Base-by-base conservation (phyloP, 139 green algal species). In the Chlorella sp. region DNA sequence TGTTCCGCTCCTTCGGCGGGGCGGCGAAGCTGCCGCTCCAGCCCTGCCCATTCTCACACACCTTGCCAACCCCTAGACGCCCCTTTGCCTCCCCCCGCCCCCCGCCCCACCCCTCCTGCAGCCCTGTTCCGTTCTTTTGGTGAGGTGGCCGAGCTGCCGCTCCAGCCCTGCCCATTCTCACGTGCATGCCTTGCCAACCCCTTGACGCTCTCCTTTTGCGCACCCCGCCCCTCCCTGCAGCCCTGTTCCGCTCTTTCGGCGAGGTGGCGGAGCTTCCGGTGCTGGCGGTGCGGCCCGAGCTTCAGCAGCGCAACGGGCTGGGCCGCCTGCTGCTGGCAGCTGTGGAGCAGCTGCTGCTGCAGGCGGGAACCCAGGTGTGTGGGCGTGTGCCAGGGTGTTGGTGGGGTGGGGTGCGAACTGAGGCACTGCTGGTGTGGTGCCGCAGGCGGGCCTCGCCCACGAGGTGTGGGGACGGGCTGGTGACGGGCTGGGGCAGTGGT, bases 181-280 rank as follows among this genome's bases (percentile, higher is more conserved):
- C 64, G 22, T 71, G 11, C 64, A 71, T 18, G 2, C 64, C 64
- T 28, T 71, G 64, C 64, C 64, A 57, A 57, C 48, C 48, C 48
- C 48, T 57, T 57, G 48, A 9, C 48, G 48, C 48, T 57, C 48
- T 9, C 48, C 9, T 57, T 57, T 9, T 9, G 48, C 9, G 64
- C 64, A 26, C 12, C 57, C 57, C 36, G n/a, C n/a, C 9, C 0
- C 22, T 34, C 19, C 0, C 28, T 53, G 84, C 84, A 88, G 84
- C 84, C 32, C 66, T 81, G 12, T 88, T 88, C 68, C 84, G 84
- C 68, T 88, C 37, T 7, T 88, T 88, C 21, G 84, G 84, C 1
- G 66, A 57, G 32, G 4, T 83, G 40, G 93, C 93, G 2, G 93
- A 95, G 88, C 64, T 95, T 71, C 92, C 92, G 9, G 18, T 94